Evolutionary conservation across 1,139 yeast species (phyloP), one percentile per base, ranked within the genome.

Genomic region (Geotrichum macrosporum): DNA sequence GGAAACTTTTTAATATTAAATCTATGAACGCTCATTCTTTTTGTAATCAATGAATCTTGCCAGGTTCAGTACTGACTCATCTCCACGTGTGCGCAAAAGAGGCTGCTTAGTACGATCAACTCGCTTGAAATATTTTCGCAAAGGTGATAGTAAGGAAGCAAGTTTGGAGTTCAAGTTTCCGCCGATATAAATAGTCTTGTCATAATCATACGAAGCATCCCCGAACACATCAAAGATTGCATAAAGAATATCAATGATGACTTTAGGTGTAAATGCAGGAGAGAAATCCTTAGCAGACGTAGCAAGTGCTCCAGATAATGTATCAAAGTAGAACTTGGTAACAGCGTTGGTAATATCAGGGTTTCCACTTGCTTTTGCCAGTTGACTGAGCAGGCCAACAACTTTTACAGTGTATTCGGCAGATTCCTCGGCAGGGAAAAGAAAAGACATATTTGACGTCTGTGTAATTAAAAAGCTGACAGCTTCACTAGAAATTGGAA

Each of bases 11-110:
- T 13, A 13, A 30, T 13, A 30, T 9, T 30, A 13, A 30, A 9
- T 8, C n/a, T 9, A 12, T n/a, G 8, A 22, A 37, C 52, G 57
- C 58, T 77, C 81, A 35, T 58, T 59, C 47, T 62, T 57, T 60
- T 92, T 92, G 67, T 92, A 92, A 49, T 77, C 77, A 48, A 89
- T 77, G 62, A 92, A 92, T 50, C 94, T 73, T 8, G 75, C 79
- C 57, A 89, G 68, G 57, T 85, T 88, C 44, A 67, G 65, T 60
- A 79, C 72, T 1, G 82, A 78, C 53, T 85, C 94, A 49, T 81
- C 85, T 26, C 83, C 84, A 53, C 73, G 74, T n/a, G 66, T 67
- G 60, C 85, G 81, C 55, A 85, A 70, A 39, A 70, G 74, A 1
- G 73, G 70, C 46, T 77, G 67, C 55, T 73, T 77, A 54, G 83